Conservation (phyloP, 805 yeast genomes). For the Candida ipomoeae region DNA sequence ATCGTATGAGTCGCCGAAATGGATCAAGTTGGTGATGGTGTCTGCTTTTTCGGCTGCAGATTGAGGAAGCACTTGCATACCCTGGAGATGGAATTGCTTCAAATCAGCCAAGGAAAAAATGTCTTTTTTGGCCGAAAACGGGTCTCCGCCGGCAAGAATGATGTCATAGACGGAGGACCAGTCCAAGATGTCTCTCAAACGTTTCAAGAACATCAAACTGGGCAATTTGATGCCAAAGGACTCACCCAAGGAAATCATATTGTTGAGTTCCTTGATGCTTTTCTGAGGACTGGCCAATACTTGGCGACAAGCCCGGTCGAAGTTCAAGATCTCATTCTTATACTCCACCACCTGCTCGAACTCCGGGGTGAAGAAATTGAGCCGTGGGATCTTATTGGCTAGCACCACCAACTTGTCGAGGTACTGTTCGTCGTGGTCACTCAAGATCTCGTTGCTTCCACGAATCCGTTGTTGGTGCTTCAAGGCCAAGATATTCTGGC, state of each 20-base stretch:
- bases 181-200: slow-evolving; percentile 31
- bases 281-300: slow-evolving; percentile 32
- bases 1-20: slow-evolving; percentile 24
- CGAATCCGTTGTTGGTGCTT: slow-evolving; percentile 50
- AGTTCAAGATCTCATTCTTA: slow-evolving; percentile 48
- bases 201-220: slow-evolving; percentile 35
- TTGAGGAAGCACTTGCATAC: slow-evolving; percentile 24
- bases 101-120: slow-evolving; percentile 31
- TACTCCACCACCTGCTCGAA: slow-evolving; percentile 55
- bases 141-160: slow-evolving; percentile 40
- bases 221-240: slow-evolving; percentile 56
- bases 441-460: slow-evolving; percentile 16
- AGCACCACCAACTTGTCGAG: slow-evolving; percentile 13
- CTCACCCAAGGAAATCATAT: slow-evolving; percentile 53
- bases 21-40: slow-evolving; percentile 22
- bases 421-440: slow-evolving; percentile 21
- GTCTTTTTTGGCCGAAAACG: slow-evolving; percentile 33
- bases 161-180: slow-evolving; percentile 32
- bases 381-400: slow-evolving; percentile 39
- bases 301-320: slow-evolving; percentile 43
- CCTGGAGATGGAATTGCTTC: slow-evolving; percentile 24
- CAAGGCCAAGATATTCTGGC: slow-evolving; percentile 48
- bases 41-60: slow-evolving; percentile 32
- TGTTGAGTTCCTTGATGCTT: slow-evolving; percentile 44
- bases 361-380: slow-evolving; percentile 55